phyloP scores from a whole-genome alignment of 1,284 basidiomycete species.

The Ustilago vetiveriae region DNA sequence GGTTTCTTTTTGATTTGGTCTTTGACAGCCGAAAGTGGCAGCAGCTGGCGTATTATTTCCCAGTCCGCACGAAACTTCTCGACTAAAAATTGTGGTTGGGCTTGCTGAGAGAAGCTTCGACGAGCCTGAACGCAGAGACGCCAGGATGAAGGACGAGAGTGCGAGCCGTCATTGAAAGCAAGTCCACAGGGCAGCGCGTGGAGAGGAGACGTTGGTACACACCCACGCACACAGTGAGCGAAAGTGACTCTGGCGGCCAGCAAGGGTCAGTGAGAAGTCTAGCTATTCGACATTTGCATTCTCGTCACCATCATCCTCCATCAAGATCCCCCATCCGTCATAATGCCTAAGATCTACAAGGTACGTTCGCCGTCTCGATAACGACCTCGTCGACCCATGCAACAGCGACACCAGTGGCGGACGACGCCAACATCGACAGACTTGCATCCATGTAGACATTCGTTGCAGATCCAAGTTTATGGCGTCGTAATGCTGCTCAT shows the following conservation, averaged over 20 bases:
- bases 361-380: constrained; percentile 29
- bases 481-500: constrained; percentile 19
- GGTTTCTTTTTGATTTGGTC: too few relatives aligned
- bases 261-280: constrained; percentile 18
- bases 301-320: constrained; percentile 50
- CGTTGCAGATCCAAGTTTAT: neutral
- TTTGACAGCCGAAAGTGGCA: too few relatives aligned
- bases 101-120: too few relatives aligned
- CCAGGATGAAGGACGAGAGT: too few relatives aligned
- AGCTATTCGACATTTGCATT: constrained; percentile 22
- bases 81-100: too few relatives aligned
- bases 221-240: neutral
- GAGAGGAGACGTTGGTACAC: too few relatives aligned
- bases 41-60: too few relatives aligned
- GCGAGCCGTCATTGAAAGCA: too few relatives aligned
- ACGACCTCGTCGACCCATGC: neutral
- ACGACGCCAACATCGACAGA: constrained; percentile 17
- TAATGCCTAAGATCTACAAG: constrained; percentile 66
- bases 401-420: constrained; percentile 8
- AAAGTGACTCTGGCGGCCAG: constrained; percentile 1
- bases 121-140: too few relatives aligned
- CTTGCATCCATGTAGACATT: constrained; percentile 2
- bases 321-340: constrained; percentile 50
- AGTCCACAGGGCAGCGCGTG: too few relatives aligned
- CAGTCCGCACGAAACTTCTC: too few relatives aligned